Evolutionary conservation across 192 early-diverging fungal genomes (phyloP), one percentile per base, ranked within the genome.

Genomic region (Geranomyces variabilis): DNA sequence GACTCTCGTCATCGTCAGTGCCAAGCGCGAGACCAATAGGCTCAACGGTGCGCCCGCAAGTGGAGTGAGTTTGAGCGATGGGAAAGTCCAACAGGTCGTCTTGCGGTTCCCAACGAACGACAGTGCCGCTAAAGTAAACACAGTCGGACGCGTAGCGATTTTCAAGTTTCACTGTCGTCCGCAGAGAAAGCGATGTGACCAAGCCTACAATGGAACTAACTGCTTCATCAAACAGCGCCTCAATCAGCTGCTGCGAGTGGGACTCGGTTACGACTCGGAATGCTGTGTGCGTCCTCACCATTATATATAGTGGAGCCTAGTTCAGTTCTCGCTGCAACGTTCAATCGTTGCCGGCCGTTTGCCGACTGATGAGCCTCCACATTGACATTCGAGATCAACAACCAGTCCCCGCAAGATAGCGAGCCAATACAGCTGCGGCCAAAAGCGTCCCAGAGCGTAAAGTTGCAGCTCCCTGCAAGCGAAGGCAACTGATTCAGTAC

Each of bases 371-470:
- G 8, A 12, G 8, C 33, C 31, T 26, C 29, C 28, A 24, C 49
- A 21, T 41, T 46, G 9, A 47, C 24, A 14, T 63, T 63, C 26
- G 14, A 15, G 17, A 71, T 22, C 55, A 71, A 22, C 26, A 71
- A 8, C 31, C 46, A 71, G 34, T 71, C 59, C 9, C 69, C 69
- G 28, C 14, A 17, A n/a, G 12, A 34, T 15, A 59, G 21, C 0
- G 0, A 24, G 43, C 28, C 46, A 13, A 58, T 30, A 21, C 12
- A 15, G 9, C 9, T 47, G 13, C 60, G 57, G 7, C 59, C 59
- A 28, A 62, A 10, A 14, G 63, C 69, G 46, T 63, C 60, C 60
- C 69, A 63, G 14, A 71, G 46, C 7, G 69, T 71, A 29, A 71
- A 28, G 46, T 71, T 60, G 28, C 43, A 60, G 10, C 31, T 8